Percentiles rank a stretch among this genome's conserved stretches.
Evolutionary conservation across 805 yeast genomes (phyloP).

Genomic region (Dipodascopsis uninucleata): DNA sequence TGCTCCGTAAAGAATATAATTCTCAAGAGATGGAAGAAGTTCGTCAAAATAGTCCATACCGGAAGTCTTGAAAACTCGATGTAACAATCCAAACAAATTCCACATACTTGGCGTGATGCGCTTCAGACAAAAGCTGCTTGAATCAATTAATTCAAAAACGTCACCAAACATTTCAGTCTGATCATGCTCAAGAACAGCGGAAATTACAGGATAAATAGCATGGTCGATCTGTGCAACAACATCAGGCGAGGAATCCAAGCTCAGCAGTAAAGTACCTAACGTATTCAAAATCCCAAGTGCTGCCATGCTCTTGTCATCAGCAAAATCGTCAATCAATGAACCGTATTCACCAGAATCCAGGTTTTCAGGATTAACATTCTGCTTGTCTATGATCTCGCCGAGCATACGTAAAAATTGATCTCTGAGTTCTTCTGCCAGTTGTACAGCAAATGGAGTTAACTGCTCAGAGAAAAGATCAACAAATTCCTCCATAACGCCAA

Average conservation of each 20-base stretch:
- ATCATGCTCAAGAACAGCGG: slow-evolving; percentile 59
- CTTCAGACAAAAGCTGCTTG: slow-evolving; percentile 59
- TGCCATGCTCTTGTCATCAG: slow-evolving; percentile 60
- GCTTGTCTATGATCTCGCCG: slow-evolving; percentile 58
- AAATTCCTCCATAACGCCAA: slow-evolving; percentile 91
- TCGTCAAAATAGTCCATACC: slow-evolving; percentile 72
- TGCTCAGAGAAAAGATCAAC: slow-evolving; percentile 86
- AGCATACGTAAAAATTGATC: slow-evolving; percentile 70
- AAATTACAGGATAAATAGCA: slow-evolving; percentile 64
- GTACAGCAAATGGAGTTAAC: slow-evolving; percentile 85
- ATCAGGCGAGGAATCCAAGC: slow-evolving; percentile 76
- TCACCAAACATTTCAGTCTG: slow-evolving; percentile 70
- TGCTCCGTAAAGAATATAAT: slow-evolving; percentile 61
- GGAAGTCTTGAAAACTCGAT: slow-evolving; percentile 37
- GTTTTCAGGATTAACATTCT: slow-evolving; percentile 41
- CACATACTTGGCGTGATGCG: slow-evolving; percentile 68
- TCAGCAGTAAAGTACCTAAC: slow-evolving; percentile 71
- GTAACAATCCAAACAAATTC: slow-evolving; percentile 59
- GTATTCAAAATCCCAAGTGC: slow-evolving; percentile 80
- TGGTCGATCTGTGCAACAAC: slow-evolving; percentile 62
- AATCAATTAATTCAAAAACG: slow-evolving; percentile 69
- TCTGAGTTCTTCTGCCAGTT: slow-evolving; percentile 47
- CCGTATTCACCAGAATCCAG: slow-evolving; percentile 50
- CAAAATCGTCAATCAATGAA: slow-evolving; percentile 11
- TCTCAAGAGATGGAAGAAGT: slow-evolving; percentile 65